phyloP scores from a whole-genome alignment of 192 early-diverging fungal genomes.

The Coemansia sp. region DNA sequence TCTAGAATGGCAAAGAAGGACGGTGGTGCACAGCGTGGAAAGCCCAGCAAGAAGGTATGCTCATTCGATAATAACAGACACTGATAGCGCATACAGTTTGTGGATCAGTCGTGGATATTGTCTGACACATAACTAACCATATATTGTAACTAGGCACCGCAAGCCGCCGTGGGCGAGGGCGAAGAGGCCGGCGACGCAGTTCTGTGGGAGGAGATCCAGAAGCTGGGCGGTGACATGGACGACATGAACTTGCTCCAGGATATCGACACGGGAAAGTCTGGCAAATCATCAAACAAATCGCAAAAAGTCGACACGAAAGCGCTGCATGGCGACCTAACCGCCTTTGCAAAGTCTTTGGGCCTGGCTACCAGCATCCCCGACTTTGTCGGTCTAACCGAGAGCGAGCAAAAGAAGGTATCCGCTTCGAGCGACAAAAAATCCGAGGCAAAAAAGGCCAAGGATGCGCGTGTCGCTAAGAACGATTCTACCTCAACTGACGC shows the following conservation, averaged over 20 bases:
- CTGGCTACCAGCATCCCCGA: slow-evolving; percentile 28
- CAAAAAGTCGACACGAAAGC: slow-evolving; percentile 14
- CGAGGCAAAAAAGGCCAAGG: not conserved
- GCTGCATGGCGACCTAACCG: slow-evolving; percentile 35
- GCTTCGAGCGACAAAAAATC: not conserved
- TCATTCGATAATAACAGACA: not conserved
- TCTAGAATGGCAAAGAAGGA: slow-evolving; percentile 18
- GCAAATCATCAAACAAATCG: slow-evolving; percentile 15
- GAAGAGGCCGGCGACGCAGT: not conserved
- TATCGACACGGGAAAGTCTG: slow-evolving; percentile 48
- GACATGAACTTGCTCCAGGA: slow-evolving; percentile 62
- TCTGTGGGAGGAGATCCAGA: slow-evolving; percentile 64
- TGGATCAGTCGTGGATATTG: not conserved
- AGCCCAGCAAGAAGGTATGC: slow-evolving; percentile 9
- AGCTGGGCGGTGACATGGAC: slow-evolving; percentile 60
- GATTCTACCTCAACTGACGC: not conserved
- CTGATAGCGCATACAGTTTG: not conserved
- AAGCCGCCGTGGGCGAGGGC: not conserved
- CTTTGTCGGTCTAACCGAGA: slow-evolving; percentile 26
- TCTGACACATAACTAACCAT: not conserved
- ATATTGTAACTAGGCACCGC: not conserved
- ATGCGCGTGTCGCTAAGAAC: not conserved
- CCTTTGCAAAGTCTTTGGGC: slow-evolving; percentile 44
- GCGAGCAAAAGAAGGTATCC: slow-evolving; percentile 24
- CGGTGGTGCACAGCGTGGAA: slow-evolving; percentile 8